phyloP scores from a whole-genome alignment of 179 eudicot genomes.

The Spinacia oleracea region DNA sequence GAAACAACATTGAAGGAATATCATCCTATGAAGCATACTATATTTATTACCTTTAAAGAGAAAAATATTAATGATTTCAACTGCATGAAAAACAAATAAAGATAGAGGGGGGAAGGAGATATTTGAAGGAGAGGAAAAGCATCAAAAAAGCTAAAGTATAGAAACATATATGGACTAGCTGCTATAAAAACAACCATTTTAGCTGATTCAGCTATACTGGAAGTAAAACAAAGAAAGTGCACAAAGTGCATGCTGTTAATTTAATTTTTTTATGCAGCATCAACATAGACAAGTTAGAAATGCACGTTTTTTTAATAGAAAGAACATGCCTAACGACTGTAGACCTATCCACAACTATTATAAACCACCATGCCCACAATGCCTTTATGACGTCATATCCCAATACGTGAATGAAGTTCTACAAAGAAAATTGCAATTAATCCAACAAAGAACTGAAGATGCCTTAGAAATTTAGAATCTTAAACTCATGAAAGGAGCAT shows the following conservation, averaged over 20 bases:
- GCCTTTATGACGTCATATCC: not conserved
- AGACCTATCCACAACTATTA: no score
- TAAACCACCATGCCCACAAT: no score
- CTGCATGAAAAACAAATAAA: not conserved
- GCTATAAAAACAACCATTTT: not conserved
- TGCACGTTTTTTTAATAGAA: no score
- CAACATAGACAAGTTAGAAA: no score
- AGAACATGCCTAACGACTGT: no score
- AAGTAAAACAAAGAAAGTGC: not conserved
- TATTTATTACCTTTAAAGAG: not conserved
- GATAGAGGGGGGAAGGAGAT: not conserved
- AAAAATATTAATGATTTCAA: not conserved
- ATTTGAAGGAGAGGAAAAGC: not conserved
- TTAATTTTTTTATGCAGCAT: no score
- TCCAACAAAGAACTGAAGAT: not conserved
- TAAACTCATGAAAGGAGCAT: not conserved
- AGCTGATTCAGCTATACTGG: not conserved
- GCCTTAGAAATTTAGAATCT: not conserved
- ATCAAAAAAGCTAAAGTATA: not conserved
- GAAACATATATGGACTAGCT: not conserved
- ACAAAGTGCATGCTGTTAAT: no score
- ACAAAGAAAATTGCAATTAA: not conserved
- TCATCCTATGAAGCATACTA: not conserved
- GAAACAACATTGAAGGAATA: not conserved
- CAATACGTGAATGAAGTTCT: not conserved